Conservation (phyloP, 2,329 filamentous ascomycete genomes). For the Tolypocladium guangdongense region DNA sequence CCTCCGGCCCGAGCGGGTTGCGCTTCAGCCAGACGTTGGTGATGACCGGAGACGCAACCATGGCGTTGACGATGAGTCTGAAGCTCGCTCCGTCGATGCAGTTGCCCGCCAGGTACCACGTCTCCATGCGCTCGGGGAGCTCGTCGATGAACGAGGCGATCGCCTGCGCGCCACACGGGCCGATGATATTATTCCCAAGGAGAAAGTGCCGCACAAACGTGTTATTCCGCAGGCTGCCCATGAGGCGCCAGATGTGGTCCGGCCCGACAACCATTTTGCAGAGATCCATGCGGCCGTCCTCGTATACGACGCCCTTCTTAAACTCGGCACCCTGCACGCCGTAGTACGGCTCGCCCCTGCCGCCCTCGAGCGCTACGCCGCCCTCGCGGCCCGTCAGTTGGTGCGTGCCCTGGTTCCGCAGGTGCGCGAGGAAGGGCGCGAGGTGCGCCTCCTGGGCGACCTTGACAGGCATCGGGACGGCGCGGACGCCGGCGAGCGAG, state of each 20-base stretch:
- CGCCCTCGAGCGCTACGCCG: conserved; percentile 20
- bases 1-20: conserved; percentile 33
- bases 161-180: conserved; percentile 32
- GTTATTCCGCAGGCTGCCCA: conserved; percentile 36
- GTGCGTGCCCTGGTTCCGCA: conserved; percentile 19
- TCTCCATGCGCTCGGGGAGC: conserved; percentile 36
- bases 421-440: conserved; percentile 21
- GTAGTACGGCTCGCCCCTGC: conserved; percentile 25
- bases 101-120: conserved; percentile 45
- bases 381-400: conserved; percentile 11
- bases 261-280: conserved; percentile 46
- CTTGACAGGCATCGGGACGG: conserved; percentile 23
- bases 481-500: conserved; percentile 18
- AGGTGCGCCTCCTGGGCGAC: conserved; percentile 19
- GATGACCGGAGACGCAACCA: conserved; percentile 29
- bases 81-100: conserved; percentile 35
- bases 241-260: conserved; percentile 36
- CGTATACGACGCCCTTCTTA: conserved; percentile 31
- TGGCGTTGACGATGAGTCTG: conserved; percentile 29
- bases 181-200: conserved; percentile 44
- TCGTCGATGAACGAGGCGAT: conserved; percentile 34
- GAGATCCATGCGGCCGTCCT: conserved; percentile 41
- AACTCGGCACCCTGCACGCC: conserved; percentile 24
- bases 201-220: conserved; percentile 38
- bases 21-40: conserved; percentile 44